These are phyloP conservation scores for Paecilomyces variotii DNA, from an alignment of 2,329 filamentous ascomycete genomes.

Conservation along the genomic window DNA sequence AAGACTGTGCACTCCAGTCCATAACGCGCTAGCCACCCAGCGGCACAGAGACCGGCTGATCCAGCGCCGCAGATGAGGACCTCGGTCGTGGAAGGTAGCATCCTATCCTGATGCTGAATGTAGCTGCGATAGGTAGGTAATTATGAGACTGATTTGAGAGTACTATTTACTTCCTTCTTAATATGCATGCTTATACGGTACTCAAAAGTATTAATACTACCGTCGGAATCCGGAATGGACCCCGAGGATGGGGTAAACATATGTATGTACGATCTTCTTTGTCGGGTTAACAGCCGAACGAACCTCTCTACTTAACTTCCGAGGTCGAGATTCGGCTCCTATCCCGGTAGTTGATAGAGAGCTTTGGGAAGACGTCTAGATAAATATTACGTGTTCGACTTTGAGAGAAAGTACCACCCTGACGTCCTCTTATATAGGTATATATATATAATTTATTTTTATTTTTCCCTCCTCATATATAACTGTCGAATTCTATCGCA, in stretches of 20 bases:
- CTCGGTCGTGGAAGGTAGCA: conserved; percentile 23
- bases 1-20: conserved; percentile 51
- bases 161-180: background rate
- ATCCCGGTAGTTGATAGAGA: too few species aligned
- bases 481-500: too few species aligned
- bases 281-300: too few species aligned
- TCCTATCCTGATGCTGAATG: background rate
- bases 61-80: conserved; percentile 56
- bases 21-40: conserved; percentile 52
- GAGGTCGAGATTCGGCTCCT: too few species aligned
- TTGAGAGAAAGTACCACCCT: too few species aligned
- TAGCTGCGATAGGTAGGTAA: background rate
- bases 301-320: too few species aligned
- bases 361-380: too few species aligned
- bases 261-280: too few species aligned
- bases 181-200: background rate
- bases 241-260: background rate
- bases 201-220: background rate
- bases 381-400: too few species aligned
- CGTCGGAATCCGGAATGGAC: background rate
- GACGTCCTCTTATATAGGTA: too few species aligned
- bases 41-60: conserved; percentile 55
- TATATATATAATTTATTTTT: too few species aligned
- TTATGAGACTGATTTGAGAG: background rate
- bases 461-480: too few species aligned